Evolutionary conservation across 2,329 filamentous ascomycete genomes (phyloP).

Genomic region (Xylaria sp.): DNA sequence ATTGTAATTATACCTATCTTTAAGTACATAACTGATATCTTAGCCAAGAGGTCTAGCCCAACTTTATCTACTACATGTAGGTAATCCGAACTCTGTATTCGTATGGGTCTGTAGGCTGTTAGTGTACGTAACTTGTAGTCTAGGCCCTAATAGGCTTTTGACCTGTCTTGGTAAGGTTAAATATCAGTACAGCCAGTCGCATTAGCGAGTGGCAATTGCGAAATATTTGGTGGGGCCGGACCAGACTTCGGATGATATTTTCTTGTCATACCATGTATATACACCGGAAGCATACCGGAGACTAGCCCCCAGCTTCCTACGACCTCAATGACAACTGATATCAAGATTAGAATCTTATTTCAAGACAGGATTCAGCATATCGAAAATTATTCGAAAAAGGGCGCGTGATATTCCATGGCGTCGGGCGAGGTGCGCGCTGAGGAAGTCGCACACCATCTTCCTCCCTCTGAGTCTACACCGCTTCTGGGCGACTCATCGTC

Average conservation of each 20-base stretch:
- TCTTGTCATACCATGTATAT: neutral
- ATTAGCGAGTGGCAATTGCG: constrained; percentile 3
- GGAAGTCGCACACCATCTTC: constrained; percentile 3
- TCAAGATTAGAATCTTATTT: neutral
- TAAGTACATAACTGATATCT: neutral
- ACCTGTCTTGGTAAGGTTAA: constrained; percentile 14
- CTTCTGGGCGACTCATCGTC: constrained; percentile 37
- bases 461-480: constrained; percentile 40
- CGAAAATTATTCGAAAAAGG: neutral
- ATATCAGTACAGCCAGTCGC: neutral
- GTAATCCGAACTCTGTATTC: neutral
- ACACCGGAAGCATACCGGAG: neutral
- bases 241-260: neutral
- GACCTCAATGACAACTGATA: neutral
- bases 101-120: constrained; percentile 1
- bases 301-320: neutral
- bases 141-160: neutral
- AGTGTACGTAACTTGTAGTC: neutral
- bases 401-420: neutral
- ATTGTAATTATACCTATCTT: neutral
- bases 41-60: neutral
- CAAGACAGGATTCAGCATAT: neutral
- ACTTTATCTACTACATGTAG: neutral
- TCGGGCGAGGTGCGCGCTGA: constrained; percentile 11
- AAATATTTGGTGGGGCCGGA: constrained; percentile 11